A percentile compares a stretch with the other conserved stretches of the same genome.
These are phyloP conservation scores for Irineochytrium annulatum DNA, from an alignment of 192 early-diverging fungal species.

Conservation along the genomic window DNA sequence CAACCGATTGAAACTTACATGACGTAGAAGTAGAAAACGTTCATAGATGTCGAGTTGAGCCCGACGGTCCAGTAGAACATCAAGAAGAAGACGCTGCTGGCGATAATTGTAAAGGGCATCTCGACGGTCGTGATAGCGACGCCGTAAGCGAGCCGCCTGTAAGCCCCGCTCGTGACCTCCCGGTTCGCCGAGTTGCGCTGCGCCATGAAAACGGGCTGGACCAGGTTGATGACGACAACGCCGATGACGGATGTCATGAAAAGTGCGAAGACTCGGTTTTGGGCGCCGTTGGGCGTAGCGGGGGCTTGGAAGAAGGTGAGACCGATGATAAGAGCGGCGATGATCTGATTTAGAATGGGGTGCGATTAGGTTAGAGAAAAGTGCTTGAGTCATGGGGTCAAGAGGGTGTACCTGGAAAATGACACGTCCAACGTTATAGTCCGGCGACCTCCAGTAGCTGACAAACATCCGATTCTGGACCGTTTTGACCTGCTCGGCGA, in stretches of 20 bases:
- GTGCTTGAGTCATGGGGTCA: neutral
- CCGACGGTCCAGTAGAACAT: slow-evolving; percentile 76
- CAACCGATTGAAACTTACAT: slow-evolving; percentile 28
- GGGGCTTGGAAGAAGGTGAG: slow-evolving; percentile 70
- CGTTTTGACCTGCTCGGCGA: slow-evolving; percentile 45
- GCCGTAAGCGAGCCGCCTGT: slow-evolving; percentile 64
- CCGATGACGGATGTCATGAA: slow-evolving; percentile 67
- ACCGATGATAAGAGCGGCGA: slow-evolving; percentile 60
- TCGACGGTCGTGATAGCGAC: slow-evolving; percentile 62
- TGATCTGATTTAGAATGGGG: slow-evolving; percentile 21
- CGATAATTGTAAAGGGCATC: slow-evolving; percentile 62
- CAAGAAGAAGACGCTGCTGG: slow-evolving; percentile 63
- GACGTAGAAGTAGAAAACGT: slow-evolving; percentile 65
- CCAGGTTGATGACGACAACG: slow-evolving; percentile 66
- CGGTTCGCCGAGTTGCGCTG: slow-evolving; percentile 67
- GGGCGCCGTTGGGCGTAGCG: slow-evolving; percentile 50
- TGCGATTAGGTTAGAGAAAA: neutral
- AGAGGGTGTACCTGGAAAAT: slow-evolving; percentile 38
- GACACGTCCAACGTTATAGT: slow-evolving; percentile 72
- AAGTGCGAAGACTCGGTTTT: slow-evolving; percentile 67
- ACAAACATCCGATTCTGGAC: slow-evolving; percentile 63
- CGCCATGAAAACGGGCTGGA: slow-evolving; percentile 59
- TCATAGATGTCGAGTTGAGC: slow-evolving; percentile 40
- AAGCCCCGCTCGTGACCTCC: slow-evolving; percentile 64
- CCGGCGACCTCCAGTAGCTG: slow-evolving; percentile 67